These are phyloP conservation scores for Thalassiosira hispida DNA, from an alignment of 352 stramenopile genomes.

Conservation along the genomic window DNA sequence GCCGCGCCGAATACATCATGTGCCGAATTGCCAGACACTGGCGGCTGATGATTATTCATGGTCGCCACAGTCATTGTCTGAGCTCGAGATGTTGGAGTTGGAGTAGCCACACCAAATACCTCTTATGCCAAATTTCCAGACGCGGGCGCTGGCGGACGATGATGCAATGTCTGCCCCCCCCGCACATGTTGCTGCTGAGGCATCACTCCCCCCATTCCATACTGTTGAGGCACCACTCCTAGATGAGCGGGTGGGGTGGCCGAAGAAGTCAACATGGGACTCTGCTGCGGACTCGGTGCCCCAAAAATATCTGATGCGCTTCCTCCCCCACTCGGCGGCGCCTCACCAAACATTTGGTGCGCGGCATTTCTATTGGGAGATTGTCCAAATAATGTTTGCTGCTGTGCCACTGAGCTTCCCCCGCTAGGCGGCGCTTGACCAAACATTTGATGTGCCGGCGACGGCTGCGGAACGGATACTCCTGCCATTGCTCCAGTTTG, in stretches of 20 bases:
- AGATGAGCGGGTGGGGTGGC: too few relatives aligned
- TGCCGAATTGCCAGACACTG: conserved; percentile 8
- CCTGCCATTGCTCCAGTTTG: neutral
- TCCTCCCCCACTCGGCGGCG: neutral
- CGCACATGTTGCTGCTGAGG: neutral
- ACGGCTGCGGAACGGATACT: neutral
- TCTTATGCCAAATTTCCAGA: conserved; percentile 18
- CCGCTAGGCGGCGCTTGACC: too few relatives aligned
- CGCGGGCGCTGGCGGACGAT: neutral
- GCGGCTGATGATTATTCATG: too few relatives aligned
- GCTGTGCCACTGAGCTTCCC: neutral
- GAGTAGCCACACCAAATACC: conserved; percentile 4
- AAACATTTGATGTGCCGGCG: neutral
- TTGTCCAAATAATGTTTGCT: neutral
- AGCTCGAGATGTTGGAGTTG: neutral
- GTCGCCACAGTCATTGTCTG: neutral
- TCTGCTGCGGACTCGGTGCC: neutral
- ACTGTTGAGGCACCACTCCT: neutral
- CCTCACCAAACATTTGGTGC: neutral
- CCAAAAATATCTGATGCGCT: conserved; percentile 10
- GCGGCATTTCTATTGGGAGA: too few relatives aligned
- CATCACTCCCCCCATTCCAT: neutral
- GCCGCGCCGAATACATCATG: conserved; percentile 7
- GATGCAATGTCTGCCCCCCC: too few relatives aligned
- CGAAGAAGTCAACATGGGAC: neutral